Evolutionary conservation across 129 eudicot species (phyloP).

Genomic region (Cynara cardunculus): DNA sequence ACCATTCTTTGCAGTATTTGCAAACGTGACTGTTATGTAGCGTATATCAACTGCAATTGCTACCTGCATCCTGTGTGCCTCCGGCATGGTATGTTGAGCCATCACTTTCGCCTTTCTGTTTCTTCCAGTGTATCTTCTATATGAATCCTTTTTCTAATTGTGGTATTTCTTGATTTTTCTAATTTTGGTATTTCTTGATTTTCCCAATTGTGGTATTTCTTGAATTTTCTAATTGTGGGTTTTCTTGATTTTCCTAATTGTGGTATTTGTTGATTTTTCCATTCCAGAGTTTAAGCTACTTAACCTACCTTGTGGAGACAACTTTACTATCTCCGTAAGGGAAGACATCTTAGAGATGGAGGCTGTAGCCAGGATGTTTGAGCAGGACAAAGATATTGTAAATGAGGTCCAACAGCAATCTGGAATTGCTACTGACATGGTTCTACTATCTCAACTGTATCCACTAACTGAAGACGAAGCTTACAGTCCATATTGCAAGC

Average conservation of each 20-base stretch:
- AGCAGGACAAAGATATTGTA: slow-evolving; percentile 52
- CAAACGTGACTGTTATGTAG: slow-evolving; percentile 87
- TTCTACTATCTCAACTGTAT: slow-evolving; percentile 45
- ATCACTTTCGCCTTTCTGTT: neutral
- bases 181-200: slow-evolving; percentile 6
- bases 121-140: neutral
- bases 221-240: neutral
- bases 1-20: slow-evolving; percentile 91
- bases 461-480: slow-evolving; percentile 52
- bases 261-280: slow-evolving; percentile 6
- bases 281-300: slow-evolving; percentile 52
- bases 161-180: neutral
- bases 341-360: slow-evolving; percentile 72
- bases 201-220: neutral
- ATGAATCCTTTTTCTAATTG: neutral
- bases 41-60: slow-evolving; percentile 80
- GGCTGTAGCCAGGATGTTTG: slow-evolving; percentile 71
- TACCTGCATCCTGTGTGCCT: slow-evolving; percentile 79
- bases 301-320: slow-evolving; percentile 67
- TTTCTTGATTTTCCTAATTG: neutral
- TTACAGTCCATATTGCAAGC: slow-evolving; percentile 66
- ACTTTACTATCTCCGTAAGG: slow-evolving; percentile 50
- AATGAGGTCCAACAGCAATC: slow-evolving; percentile 43
- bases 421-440: slow-evolving; percentile 46
- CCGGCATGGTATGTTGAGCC: slow-evolving; percentile 70